Evolutionary conservation across 306 rosid genomes (phyloP).

Genomic region (Cercis canadensis): DNA sequence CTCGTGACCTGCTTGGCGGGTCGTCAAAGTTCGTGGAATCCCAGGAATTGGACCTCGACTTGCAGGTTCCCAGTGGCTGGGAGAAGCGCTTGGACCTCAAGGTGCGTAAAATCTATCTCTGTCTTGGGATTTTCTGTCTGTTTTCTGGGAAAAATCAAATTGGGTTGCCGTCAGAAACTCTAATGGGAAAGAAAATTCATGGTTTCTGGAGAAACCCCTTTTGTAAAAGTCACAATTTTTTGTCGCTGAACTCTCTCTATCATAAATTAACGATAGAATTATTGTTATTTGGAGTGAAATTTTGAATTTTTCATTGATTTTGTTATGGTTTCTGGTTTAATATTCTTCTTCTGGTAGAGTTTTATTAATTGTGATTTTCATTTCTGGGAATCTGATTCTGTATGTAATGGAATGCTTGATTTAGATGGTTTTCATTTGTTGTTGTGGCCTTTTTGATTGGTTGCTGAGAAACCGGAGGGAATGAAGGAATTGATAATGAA

Average conservation of each 20-base stretch:
- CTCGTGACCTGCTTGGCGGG: conserved; percentile 85
- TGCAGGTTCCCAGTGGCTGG: conserved; percentile 94
- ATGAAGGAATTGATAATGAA: background rate
- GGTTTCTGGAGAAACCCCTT: background rate
- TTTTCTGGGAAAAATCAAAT: conserved; percentile 35
- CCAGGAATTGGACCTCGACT: conserved; percentile 95
- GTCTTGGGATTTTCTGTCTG: conserved; percentile 26
- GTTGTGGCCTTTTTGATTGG: conserved; percentile 15
- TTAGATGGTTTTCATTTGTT: background rate
- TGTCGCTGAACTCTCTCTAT: background rate
- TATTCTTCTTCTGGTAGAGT: background rate
- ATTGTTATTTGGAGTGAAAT: background rate
- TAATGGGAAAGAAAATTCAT: background rate
- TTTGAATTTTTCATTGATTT: background rate
- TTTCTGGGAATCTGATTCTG: conserved; percentile 3
- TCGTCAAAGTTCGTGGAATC: conserved; percentile 59
- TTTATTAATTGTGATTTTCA: too few species aligned
- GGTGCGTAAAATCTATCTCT: conserved; percentile 52
- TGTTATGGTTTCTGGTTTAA: background rate
- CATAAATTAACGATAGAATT: background rate
- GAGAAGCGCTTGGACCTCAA: conserved; percentile 91
- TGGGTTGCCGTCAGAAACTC: background rate
- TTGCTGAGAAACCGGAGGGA: conserved; percentile 10
- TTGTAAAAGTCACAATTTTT: background rate
- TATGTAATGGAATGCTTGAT: background rate